Evolutionary conservation across 192 early-diverging fungal species (phyloP), one percentile per base, ranked within the genome.

Genomic region (Backusella macrospora): DNA sequence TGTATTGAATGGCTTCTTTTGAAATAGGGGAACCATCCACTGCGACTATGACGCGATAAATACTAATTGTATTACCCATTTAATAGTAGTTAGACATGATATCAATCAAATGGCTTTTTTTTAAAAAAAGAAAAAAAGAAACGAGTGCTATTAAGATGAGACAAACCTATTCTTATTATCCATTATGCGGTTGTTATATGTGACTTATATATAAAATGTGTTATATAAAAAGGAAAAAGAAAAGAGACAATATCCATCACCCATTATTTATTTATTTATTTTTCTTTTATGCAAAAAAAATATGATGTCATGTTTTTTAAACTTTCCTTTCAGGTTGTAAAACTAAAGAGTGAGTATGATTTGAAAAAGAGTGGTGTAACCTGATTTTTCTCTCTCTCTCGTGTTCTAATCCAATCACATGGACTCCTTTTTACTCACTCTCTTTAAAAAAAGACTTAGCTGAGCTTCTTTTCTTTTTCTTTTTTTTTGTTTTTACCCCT

Each of bases 41-140:
- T 23, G 67, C 67, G 1, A 69, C 67, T 4, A 69, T 43, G 29
- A 69, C 48, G 45, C 45, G 67, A 34, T 69, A 69, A 29, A 18
- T 44, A 44, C 23, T 43, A 26, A 18, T 2, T 34, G 2, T 34
- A 34, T 34, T 34, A 34, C 29, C 29, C 5, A 44, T 21, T n/a
- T 13, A 68, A 4, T n/a, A 7, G 15, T 18, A 49, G 7, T 16
- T 49, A 46, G 14, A 46, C 7, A 14, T 14, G 13, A 12, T 46
- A 46, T 63, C 23, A 43, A 23, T 40, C 10, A 66, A 7, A n/a
- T n/a, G n/a, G n/a, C n/a, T n/a, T n/a, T n/a, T n/a, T n/a, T n/a
- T n/a, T n/a, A n/a, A n/a, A n/a, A n/a, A n/a, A n/a, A n/a, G n/a
- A n/a, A n/a, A n/a, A n/a, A n/a, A n/a, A n/a, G n/a, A 15, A 21